Evolutionary conservation across 2,329 filamentous ascomycete genomes (phyloP), one percentile per base, ranked within the genome.

Genomic region (Botryosphaeria dothidea): DNA sequence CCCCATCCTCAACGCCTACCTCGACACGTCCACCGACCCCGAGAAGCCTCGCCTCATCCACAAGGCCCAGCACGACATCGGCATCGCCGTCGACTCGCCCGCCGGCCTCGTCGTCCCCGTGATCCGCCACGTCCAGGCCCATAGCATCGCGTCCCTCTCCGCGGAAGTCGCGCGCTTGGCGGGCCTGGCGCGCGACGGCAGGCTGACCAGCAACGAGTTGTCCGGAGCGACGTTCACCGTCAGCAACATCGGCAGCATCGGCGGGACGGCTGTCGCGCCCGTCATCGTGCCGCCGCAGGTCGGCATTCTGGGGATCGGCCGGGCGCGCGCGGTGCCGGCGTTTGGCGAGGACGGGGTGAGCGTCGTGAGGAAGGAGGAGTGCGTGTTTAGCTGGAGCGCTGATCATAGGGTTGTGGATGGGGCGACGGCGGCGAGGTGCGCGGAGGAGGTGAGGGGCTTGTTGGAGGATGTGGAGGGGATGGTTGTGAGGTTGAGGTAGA

Each of bases 401-500:
- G 93, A 98, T 78, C 95, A 99, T 79, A 84, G 95, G 21, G 91
- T 98, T 62, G 88, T 98, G 52, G 95, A 99, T 78, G 95, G 95
- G 1, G 94, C 94, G 52, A 97, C 93, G 66, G 92, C 97, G 86
- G 95, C 95, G 21, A 86, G 93, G 69, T 94, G 94, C 76, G 93
- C 92, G 13, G 92, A 93, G 72, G 85, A 90, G 67, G 91, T 98
- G 23, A 88, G 88, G 71, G 83, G 83, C 60, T 87, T 91, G 70
- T 85, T 98, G 43, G 93, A 98, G 80, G 88, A 92, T 73, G 92
- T 94, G 4, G 93, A 93, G 74, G 85, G 85, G 65, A 96, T 98
- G 92, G 82, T 97, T 68, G 85, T 96, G 77, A 89, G 91, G 75
- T 79, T 97, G 75, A 84, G 88, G 78, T 97, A 34, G 19, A 5